phyloP scores from a whole-genome alignment of 371 early-diverging fungal genomes.

The Zychaea mexicana region DNA sequence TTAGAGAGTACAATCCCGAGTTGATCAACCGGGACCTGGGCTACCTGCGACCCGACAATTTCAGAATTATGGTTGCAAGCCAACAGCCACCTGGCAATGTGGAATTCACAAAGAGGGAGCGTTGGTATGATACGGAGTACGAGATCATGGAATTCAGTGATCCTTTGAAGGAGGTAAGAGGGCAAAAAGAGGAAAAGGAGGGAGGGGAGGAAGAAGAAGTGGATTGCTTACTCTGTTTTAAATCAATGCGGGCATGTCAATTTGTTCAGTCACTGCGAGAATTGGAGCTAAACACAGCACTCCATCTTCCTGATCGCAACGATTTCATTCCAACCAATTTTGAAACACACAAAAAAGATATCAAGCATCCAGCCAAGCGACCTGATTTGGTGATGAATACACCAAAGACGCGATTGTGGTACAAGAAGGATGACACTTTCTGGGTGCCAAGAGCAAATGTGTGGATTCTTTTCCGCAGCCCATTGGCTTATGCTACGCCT shows the following conservation, averaged over 20 bases:
- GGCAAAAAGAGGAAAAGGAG: too few species aligned
- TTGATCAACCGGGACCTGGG: conserved; percentile 59
- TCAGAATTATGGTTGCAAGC: conserved; percentile 57
- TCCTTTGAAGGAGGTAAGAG: conserved; percentile 59
- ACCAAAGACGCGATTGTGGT: conserved; percentile 79
- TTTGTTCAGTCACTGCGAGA: conserved; percentile 53
- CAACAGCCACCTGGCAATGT: conserved; percentile 50
- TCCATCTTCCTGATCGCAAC: conserved; percentile 79
- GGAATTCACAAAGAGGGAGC: conserved; percentile 57
- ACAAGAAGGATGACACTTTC: conserved; percentile 93
- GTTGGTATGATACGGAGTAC: conserved; percentile 88
- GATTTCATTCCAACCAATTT: conserved; percentile 82
- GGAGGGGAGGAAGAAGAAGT: too few species aligned
- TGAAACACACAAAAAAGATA: conserved; percentile 55
- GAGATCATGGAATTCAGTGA: conserved; percentile 64
- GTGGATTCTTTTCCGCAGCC: conserved; percentile 60
- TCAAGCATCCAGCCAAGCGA: conserved; percentile 30
- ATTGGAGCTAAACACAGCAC: conserved; percentile 47
- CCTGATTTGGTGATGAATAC: conserved; percentile 69
- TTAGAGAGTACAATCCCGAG: conserved; percentile 63
- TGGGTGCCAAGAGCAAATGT: conserved; percentile 78
- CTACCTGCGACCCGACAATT: conserved; percentile 70
- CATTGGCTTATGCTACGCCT: conserved; percentile 66
- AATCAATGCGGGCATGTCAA: too few species aligned
- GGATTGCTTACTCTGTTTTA: too few species aligned